phyloP scores from a whole-genome alignment of 108 stramenopile genomes.

The Schizochytrium sp. region DNA sequence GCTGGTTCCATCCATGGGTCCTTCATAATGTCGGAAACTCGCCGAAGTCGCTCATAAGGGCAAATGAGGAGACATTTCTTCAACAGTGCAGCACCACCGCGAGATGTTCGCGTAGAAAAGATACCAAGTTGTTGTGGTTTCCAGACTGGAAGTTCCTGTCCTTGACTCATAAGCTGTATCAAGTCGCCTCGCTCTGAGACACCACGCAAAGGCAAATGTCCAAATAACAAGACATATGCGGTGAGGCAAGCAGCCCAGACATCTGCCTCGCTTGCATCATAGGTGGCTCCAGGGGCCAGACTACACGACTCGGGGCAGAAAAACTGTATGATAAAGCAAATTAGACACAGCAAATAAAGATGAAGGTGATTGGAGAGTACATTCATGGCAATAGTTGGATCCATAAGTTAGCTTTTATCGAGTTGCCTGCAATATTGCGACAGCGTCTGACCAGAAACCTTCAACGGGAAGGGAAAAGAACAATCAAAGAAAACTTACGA shows the following conservation, averaged over 20 bases:
- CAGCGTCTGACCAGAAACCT: no score
- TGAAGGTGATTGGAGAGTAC: no score
- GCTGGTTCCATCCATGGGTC: neutral
- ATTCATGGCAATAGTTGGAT: no score
- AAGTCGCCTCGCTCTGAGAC: slow-evolving; percentile 35
- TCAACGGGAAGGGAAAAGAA: no score
- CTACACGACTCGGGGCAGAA: neutral
- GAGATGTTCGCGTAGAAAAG: neutral
- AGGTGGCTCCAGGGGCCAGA: neutral
- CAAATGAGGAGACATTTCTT: neutral
- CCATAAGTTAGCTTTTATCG: no score
- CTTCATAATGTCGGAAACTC: slow-evolving; percentile 35
- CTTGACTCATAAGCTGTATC: neutral
- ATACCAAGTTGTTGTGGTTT: neutral
- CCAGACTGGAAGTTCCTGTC: neutral
- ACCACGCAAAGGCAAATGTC: slow-evolving; percentile 20
- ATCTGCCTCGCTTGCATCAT: slow-evolving; percentile 23
- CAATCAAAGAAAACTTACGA: neutral
- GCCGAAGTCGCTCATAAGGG: neutral
- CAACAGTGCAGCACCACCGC: neutral
- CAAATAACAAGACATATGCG: slow-evolving; percentile 23
- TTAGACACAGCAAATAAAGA: no score
- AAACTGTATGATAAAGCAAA: neutral
- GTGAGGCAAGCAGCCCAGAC: slow-evolving; percentile 32
- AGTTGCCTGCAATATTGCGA: no score